A percentile compares a stretch with the other conserved stretches of the same genome.
Conservation (phyloP, 768 basidiomycete genomes). For the Auricularia cornea region DNA sequence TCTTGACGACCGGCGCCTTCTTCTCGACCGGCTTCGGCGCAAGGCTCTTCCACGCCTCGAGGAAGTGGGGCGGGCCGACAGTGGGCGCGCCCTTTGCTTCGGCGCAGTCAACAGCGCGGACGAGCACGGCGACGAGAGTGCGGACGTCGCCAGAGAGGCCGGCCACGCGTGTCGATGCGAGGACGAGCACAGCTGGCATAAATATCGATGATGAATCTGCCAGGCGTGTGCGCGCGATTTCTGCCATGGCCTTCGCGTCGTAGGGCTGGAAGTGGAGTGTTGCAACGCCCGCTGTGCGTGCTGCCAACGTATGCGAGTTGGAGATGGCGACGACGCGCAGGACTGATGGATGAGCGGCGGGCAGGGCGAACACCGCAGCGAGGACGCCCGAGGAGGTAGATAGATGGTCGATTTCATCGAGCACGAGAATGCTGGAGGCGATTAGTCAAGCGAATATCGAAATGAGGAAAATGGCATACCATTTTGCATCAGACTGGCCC, state of each 20-base stretch:
- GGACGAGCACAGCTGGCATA: constrained; percentile 51
- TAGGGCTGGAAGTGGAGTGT: constrained; percentile 82
- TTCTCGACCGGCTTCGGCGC: constrained; percentile 18
- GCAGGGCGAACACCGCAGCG: constrained; percentile 58
- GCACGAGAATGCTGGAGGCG: constrained; percentile 53
- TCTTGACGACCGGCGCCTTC: no score
- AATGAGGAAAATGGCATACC: constrained; percentile 25
- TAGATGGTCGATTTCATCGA: constrained; percentile 85
- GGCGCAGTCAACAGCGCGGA: constrained; percentile 69
- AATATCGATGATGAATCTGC: constrained; percentile 43
- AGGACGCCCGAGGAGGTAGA: constrained; percentile 42
- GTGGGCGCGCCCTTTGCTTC: constrained; percentile 18
- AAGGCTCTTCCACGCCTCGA: not conserved
- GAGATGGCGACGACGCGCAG: constrained; percentile 78
- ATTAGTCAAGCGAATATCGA: not conserved
- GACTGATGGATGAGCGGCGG: constrained; percentile 39
- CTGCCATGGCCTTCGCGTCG: constrained; percentile 57
- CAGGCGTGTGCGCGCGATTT: constrained; percentile 37
- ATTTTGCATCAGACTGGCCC: constrained; percentile 37
- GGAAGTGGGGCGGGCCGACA: not conserved
- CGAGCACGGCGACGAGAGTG: constrained; percentile 68
- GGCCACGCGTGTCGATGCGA: constrained; percentile 75
- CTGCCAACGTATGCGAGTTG: constrained; percentile 78
- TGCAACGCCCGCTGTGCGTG: constrained; percentile 29
- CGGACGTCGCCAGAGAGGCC: constrained; percentile 78